phyloP scores from a whole-genome alignment of 495 filamentous ascomycete species.

The Ascobolus immersus region DNA sequence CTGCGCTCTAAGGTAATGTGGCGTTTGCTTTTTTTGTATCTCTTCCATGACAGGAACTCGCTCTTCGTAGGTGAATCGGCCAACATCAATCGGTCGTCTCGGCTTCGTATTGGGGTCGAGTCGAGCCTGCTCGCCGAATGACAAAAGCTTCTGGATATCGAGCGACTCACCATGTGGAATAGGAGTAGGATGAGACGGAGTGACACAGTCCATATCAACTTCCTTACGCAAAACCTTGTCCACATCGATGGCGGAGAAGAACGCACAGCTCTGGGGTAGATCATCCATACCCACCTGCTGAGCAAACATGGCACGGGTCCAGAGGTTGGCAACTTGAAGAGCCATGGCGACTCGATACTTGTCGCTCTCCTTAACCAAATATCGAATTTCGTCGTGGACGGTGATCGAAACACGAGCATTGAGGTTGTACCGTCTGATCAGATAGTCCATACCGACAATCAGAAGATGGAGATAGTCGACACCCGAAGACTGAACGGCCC shows the following conservation, averaged over 20 bases:
- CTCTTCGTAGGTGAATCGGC: slow-evolving; percentile 37
- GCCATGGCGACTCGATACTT: slow-evolving; percentile 76
- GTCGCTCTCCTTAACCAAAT: slow-evolving; percentile 63
- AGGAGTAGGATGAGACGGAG: slow-evolving; percentile 51
- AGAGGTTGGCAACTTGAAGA: slow-evolving; percentile 78
- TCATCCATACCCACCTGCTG: slow-evolving; percentile 93
- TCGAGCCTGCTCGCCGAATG: slow-evolving; percentile 33
- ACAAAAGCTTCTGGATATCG: slow-evolving; percentile 49
- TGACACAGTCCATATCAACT: slow-evolving; percentile 91
- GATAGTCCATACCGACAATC: slow-evolving; percentile 82
- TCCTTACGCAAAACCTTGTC: slow-evolving; percentile 87
- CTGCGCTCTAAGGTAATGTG: slow-evolving; percentile 56
- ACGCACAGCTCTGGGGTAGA: slow-evolving; percentile 77
- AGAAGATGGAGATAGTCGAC: slow-evolving; percentile 94
- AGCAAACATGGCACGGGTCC: slow-evolving; percentile 90
- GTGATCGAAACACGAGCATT: slow-evolving; percentile 68
- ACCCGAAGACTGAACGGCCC: slow-evolving; percentile 92
- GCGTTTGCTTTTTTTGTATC: slow-evolving; percentile 22
- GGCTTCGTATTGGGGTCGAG: slow-evolving; percentile 40
- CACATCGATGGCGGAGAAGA: slow-evolving; percentile 85
- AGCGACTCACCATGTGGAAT: slow-evolving; percentile 71
- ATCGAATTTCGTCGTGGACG: slow-evolving; percentile 93
- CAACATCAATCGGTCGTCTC: slow-evolving; percentile 24
- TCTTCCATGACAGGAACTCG: slow-evolving; percentile 57
- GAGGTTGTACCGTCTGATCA: slow-evolving; percentile 66